Base-by-base conservation (phyloP, 768 basidiomycete genomes). In the Podaxis mareebaensis region DNA sequence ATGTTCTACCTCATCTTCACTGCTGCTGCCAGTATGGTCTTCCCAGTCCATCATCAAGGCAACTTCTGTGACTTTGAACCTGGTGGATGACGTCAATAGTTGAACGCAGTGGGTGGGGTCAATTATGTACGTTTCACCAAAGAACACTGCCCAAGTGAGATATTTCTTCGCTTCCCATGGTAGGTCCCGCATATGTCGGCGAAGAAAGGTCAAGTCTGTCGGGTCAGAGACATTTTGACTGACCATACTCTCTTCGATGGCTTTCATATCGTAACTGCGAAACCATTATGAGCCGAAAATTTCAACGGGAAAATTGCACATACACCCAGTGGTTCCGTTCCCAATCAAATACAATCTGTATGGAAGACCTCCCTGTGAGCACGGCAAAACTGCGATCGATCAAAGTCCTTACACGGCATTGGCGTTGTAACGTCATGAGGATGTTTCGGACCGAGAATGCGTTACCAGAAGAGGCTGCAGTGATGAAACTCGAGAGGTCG, bases 11-110 rank as follows among this genome's bases (percentile, higher is more conserved):
- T 86, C 85, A 48, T 84, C 84, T 44, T 86, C 83, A 59, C 79
- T 79, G 39, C 80, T 79, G 63, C 78, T 81, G 2, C 77, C 79
- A 62, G 77, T 84, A 6, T 83, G 81, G 64, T 87, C 85, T 72
- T 90, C 88, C 80, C 85, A 86, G 68, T 92, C 89, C 80, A 91
- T 85, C 79, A 91, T 85, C 44, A 85, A 74, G 4, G 87, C 84
- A 36, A 91, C 85, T 69, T 92, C 90, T 0, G 86, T 87, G 3
- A 89, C 83, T 73, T 88, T 90, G 75, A 90, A 91, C 1, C 88
- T 90, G 66, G 10, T 20, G 56, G 10, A 2, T 39, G 46, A 39
- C 12, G 53, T 58, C 15, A 63, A 39, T 42, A 38, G 13, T 20
- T 48, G 40, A 52, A 10, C 13, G 51, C 4, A n/a, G 3, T 20